These are phyloP conservation scores for Neoboletus magnificus DNA, from an alignment of 768 basidiomycete species.

Conservation along the genomic window DNA sequence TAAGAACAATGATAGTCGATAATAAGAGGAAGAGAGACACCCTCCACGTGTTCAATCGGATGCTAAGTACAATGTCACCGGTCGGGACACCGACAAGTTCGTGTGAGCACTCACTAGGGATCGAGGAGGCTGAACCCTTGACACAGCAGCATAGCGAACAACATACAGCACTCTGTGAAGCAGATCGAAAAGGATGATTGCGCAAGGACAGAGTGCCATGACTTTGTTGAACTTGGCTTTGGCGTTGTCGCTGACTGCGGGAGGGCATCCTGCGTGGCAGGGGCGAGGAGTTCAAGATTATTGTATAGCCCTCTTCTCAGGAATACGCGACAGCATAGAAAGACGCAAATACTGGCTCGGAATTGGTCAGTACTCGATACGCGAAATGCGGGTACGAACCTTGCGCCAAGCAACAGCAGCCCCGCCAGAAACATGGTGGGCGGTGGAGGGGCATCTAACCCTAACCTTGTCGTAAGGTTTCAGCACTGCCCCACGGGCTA, in stretches of 20 bases:
- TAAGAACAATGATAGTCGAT: conserved; percentile 56
- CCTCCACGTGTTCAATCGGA: conserved; percentile 65
- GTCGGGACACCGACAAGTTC: conserved; percentile 1
- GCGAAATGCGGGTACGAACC: conserved; percentile 10
- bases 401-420: conserved; percentile 14
- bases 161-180: conserved; percentile 70
- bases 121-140: conserved; percentile 59
- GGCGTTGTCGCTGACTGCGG: conserved; percentile 22
- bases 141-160: conserved; percentile 71
- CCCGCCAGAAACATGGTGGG: conserved; percentile 14
- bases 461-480: conserved; percentile 33
- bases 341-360: conserved; percentile 43
- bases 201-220: conserved; percentile 55
- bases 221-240: conserved; percentile 19
- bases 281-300: conserved; percentile 50
- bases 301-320: conserved; percentile 57
- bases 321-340: conserved; percentile 57
- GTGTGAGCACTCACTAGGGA: conserved; percentile 43
- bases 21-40: conserved; percentile 63
- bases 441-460: conserved; percentile 16
- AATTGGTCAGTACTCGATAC: not conserved
- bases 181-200: conserved; percentile 62
- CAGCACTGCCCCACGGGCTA: conserved; percentile 14
- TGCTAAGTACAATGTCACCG: conserved; percentile 34
- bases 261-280: conserved; percentile 26